phyloP scores from a whole-genome alignment of 1,284 basidiomycete genomes.

The Coniophora puteana region DNA sequence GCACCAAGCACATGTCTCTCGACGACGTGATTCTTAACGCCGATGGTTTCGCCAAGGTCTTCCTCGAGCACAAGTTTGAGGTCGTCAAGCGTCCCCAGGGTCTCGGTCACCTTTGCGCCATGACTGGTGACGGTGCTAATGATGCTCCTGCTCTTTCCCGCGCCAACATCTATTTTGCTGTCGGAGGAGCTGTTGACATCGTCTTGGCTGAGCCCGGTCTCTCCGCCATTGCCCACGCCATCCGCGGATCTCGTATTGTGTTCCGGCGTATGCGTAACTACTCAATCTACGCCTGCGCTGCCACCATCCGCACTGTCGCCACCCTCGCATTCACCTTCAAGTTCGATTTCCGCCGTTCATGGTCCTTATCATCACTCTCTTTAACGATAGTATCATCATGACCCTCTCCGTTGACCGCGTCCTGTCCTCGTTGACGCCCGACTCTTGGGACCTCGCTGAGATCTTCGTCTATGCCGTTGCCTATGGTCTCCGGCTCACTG shows the following conservation, averaged over 20 bases:
- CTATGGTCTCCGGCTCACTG: conserved; percentile 90
- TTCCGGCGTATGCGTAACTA: conserved; percentile 90
- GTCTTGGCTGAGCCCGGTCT: conserved; percentile 83
- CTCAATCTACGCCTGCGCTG: conserved; percentile 76
- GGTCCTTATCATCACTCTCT: conserved; percentile 94
- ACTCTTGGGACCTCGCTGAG: conserved; percentile 95
- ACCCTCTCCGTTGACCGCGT: conserved; percentile 97
- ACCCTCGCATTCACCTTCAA: conserved; percentile 94
- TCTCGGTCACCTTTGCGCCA: conserved; percentile 72
- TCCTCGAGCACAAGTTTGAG: conserved; percentile 86
- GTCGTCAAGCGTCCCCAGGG: conserved; percentile 84
- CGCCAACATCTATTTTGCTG: conserved; percentile 86
- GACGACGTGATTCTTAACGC: conserved; percentile 83
- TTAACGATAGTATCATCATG: conserved; percentile 99
- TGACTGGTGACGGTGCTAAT: conserved; percentile 89
- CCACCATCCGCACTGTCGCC: conserved; percentile 97
- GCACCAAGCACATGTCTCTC: conserved; percentile 65
- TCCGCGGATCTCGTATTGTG: conserved; percentile 81
- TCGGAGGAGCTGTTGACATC: conserved; percentile 85
- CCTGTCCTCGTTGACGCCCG: conserved; percentile 86
- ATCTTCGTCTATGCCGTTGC: conserved; percentile 95
- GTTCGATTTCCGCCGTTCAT: conserved; percentile 99
- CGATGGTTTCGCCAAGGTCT: conserved; percentile 82
- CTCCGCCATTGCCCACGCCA: conserved; percentile 84
- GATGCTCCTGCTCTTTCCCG: conserved; percentile 81